Conservation (phyloP, 2,329 filamentous ascomycete species). For the Neonectria punicea region DNA sequence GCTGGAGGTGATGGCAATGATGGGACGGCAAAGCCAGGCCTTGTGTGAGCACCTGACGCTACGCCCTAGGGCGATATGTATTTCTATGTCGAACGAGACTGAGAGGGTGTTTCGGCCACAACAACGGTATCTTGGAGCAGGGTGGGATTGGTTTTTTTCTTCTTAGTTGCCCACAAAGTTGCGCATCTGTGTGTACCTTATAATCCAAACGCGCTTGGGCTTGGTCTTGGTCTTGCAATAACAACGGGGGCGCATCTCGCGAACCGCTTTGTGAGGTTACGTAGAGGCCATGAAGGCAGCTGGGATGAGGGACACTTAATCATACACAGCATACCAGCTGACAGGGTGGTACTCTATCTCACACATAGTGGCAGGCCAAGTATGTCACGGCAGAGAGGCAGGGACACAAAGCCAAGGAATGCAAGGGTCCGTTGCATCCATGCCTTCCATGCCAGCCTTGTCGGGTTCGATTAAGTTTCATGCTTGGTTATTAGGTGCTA, state of each 20-base stretch:
- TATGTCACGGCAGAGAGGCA: no score
- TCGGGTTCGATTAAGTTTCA: neutral
- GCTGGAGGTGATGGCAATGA: neutral
- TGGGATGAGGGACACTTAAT: neutral
- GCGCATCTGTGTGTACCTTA: conserved; percentile 5
- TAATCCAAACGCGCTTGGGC: neutral
- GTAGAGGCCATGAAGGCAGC: neutral
- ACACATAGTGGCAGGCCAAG: no score
- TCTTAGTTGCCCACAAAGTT: neutral
- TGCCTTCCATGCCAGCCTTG: neutral
- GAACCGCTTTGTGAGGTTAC: neutral
- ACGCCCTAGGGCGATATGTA: conserved; percentile 8
- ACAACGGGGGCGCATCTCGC: neutral
- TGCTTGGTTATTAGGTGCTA: neutral
- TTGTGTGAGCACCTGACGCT: neutral
- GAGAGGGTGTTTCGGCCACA: conserved; percentile 2
- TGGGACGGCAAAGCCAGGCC: neutral
- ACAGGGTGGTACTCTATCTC: no score
- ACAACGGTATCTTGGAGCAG: conserved; percentile 5
- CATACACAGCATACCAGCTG: neutral
- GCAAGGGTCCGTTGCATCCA: no score
- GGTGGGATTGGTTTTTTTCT: neutral
- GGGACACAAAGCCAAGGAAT: no score
- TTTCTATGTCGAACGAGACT: conserved; percentile 13
- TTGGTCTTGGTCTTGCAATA: neutral